Base-by-base conservation (phyloP, 2,329 filamentous ascomycete genomes). In the Claviceps sorghi region DNA sequence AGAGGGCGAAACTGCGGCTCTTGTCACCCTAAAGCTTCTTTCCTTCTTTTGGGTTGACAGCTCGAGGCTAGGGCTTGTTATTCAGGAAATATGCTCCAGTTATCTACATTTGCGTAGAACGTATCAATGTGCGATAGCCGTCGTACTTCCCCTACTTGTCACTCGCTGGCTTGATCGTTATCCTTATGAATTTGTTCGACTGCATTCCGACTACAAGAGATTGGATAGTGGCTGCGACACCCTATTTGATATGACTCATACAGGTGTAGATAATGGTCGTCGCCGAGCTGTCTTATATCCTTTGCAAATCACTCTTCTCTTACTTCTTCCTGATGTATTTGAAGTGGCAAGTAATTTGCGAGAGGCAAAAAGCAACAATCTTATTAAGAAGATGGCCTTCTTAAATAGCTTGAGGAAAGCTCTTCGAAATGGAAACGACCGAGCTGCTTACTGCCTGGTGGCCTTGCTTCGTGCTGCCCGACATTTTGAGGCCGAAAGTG, bases 271-370 rank as follows among this genome's bases (percentile, higher is more conserved):
- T 60, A 78, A 74, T 52, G 72, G 71, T 40, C 74, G 74, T 56
- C 73, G 76, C 48, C 79, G 74, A 57, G 71, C 72, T 3, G 67
- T 78, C 34, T 67, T 84, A 21, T 82, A 76, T 58, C 80, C 82
- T 17, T 70, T 86, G 50, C 82, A 85, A 61, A 80, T 75, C 2
- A 73, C 76, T 13, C 66, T 86, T 4, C 65, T 85, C 10, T 76
- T 85, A 54, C 70, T 86, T 9, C 67, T 84, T 9, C 82, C 82
- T 4, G 82, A 86, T 58, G 78, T 85, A 6, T 86, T 86, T 57
- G 80, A 84, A 64, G 79, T 84, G 36, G 82, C 81, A 29, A 83
- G 80, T 64, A 82, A 82, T 63, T 70, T 85, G 62, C 74, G 80
- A 53, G 80, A 84, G 56, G 74, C 75, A 32, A 84, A 82, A 62